Evolutionary conservation across 306 rosid genomes (phyloP).

Genomic region (Sicyos edulis): DNA sequence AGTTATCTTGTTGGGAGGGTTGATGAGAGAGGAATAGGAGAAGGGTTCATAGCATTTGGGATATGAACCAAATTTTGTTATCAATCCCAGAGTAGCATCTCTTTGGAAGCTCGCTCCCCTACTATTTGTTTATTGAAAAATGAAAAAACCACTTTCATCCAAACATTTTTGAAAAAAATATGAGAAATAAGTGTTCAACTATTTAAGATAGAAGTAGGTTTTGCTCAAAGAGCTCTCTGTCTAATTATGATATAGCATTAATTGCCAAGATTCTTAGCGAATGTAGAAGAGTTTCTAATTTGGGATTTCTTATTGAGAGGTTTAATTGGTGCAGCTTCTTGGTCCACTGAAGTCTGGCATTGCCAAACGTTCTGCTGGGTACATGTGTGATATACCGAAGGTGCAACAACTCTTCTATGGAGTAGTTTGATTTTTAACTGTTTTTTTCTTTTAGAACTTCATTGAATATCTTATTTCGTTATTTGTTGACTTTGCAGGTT

Average conservation of each 20-base stretch:
- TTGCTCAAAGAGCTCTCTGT: neutral
- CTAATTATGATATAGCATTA: neutral
- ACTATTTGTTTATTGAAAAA: neutral
- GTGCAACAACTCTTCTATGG: conserved; percentile 20
- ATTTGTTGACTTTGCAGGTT: conserved; percentile 39
- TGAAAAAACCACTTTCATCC: neutral
- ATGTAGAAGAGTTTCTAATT: neutral
- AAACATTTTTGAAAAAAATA: neutral
- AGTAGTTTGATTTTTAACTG: conserved; percentile 3
- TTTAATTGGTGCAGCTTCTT: conserved; percentile 28
- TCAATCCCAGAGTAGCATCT: neutral
- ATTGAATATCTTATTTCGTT: conserved; percentile 14
- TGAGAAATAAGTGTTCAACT: neutral
- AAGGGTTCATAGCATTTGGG: neutral
- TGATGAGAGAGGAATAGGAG: neutral
- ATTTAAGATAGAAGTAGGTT: neutral
- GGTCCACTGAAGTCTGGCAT: conserved; percentile 21
- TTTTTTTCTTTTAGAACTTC: neutral
- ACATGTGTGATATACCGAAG: conserved; percentile 26
- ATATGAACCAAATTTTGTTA: neutral
- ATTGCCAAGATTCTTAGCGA: neutral
- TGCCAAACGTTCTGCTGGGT: conserved; percentile 20
- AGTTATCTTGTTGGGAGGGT: neutral
- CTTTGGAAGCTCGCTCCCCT: neutral
- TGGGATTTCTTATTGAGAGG: neutral